phyloP scores from a whole-genome alignment of 164 flowering plant species.

The Kalanchoe fedtschenkoi region DNA sequence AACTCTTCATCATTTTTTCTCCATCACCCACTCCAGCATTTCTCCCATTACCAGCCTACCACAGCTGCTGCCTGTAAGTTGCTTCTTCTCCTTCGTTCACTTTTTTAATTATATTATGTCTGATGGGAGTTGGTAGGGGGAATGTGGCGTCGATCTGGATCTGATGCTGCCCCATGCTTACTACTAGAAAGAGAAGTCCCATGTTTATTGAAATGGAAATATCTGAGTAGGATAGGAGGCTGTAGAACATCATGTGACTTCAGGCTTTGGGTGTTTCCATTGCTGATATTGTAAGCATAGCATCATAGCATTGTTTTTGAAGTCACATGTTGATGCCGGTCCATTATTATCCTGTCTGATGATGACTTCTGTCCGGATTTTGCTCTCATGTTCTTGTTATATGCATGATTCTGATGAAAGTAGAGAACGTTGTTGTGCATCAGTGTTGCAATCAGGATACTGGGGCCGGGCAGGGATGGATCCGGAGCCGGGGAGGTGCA shows the following conservation, averaged over 20 bases:
- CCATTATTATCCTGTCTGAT: neutral
- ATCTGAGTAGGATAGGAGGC: neutral
- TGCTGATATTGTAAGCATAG: no score
- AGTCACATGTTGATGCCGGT: constrained; percentile 1
- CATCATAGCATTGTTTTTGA: neutral
- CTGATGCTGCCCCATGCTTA: neutral
- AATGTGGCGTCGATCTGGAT: no score
- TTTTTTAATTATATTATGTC: neutral
- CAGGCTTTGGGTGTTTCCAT: neutral
- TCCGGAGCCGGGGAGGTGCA: constrained; percentile 87
- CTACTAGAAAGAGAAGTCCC: neutral
- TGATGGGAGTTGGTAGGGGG: neutral
- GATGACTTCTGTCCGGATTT: neutral
- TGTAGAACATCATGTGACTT: neutral
- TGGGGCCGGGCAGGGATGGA: constrained; percentile 74
- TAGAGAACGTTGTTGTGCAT: neutral
- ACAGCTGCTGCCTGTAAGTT: constrained; percentile 26
- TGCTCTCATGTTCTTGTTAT: no score
- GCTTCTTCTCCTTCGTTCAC: neutral
- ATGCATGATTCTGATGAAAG: no score
- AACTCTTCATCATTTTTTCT: constrained; percentile 22
- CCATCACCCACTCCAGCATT: constrained; percentile 35
- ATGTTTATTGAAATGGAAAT: neutral
- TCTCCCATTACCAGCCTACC: constrained; percentile 37
- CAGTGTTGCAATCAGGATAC: constrained; percentile 65